Conservation (phyloP, 2,329 filamentous ascomycete genomes). For the Colletotrichum sp. region DNA sequence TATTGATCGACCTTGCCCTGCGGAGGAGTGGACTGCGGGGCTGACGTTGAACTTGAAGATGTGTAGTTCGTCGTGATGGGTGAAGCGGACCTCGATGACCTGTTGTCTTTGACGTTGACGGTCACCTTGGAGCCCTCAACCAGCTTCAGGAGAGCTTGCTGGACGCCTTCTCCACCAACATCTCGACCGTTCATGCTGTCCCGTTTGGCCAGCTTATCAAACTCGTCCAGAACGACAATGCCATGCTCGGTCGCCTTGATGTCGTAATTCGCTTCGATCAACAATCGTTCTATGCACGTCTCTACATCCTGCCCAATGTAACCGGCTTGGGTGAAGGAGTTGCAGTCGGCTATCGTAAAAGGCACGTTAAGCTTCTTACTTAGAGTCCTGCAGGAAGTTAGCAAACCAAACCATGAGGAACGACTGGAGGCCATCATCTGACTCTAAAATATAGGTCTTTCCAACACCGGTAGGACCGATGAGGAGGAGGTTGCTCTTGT, state of each 20-base stretch:
- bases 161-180: slow-evolving; percentile 94
- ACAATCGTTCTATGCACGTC: slow-evolving; percentile 86
- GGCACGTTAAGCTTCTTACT: slow-evolving; percentile 94
- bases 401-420: background rate
- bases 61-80: slow-evolving; percentile 61
- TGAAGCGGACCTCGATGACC: slow-evolving; percentile 58
- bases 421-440: slow-evolving; percentile 27
- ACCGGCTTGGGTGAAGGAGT: slow-evolving; percentile 92
- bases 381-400: slow-evolving; percentile 69
- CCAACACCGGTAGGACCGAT: slow-evolving; percentile 94
- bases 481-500: slow-evolving; percentile 93
- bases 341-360: slow-evolving; percentile 95
- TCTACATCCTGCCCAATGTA: slow-evolving; percentile 99
- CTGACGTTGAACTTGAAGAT: slow-evolving; percentile 47
- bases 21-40: slow-evolving; percentile 51
- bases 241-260: slow-evolving; percentile 84
- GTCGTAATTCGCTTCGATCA: slow-evolving; percentile 91
- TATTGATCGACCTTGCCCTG: slow-evolving; percentile 65
- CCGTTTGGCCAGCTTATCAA: slow-evolving; percentile 93
- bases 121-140: slow-evolving; percentile 96
- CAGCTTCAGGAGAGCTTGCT: slow-evolving; percentile 93
- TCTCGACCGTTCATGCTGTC: slow-evolving; percentile 90
- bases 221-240: slow-evolving; percentile 95
- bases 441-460: slow-evolving; percentile 91
- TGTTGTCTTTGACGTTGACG: slow-evolving; percentile 83